Evolutionary conservation across 2,329 filamentous ascomycete species (phyloP), one percentile per base, ranked within the genome.

Genomic region (Mycosphaerella arachidis): DNA sequence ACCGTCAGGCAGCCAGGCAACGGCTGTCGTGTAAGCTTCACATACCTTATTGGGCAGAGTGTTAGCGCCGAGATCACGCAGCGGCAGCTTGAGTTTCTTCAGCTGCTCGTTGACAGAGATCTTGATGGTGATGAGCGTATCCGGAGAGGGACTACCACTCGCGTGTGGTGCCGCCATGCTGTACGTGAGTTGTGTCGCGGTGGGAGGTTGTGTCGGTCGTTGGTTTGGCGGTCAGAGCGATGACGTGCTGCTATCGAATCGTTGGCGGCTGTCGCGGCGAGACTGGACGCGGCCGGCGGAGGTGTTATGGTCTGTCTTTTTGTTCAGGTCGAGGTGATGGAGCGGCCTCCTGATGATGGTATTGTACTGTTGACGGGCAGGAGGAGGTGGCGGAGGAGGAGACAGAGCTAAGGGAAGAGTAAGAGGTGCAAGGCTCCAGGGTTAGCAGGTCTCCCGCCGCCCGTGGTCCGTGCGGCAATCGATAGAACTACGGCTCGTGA

Each of bases 41-140:
- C 89, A 74, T 84, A 97, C 94, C 85, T 93, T 95, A 70, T 86
- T 81, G 69, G 92, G 91, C 43, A 99, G 84, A 51, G 86, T 82
- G 65, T 79, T 81, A 53, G 89, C 85, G 64, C 85, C 86, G 58
- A 97, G 86, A 68, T 97, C 93, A 73, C 87, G 86, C 72, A 97
- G 84, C 58, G 91, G 89, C 66, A 97, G 83, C 83, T 96, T 97
- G 80, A 95, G 90, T 69, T 92, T 89, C 71, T 89, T 87, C 70
- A 87, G 89, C 70, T 78, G 80, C 61, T 90, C 90, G 72, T 92
- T 86, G 71, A 89, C 86, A 71, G 85, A 84, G 72, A 96, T 83
- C 81, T 97, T 97, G 78, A 97, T 81, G 66, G 89, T 91, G 76
- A 97, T 89, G 66, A 85, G 79, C 55, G 89, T 91, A 63, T 92